phyloP scores from a whole-genome alignment of 306 rosid genomes.

The Vigna angularis region DNA sequence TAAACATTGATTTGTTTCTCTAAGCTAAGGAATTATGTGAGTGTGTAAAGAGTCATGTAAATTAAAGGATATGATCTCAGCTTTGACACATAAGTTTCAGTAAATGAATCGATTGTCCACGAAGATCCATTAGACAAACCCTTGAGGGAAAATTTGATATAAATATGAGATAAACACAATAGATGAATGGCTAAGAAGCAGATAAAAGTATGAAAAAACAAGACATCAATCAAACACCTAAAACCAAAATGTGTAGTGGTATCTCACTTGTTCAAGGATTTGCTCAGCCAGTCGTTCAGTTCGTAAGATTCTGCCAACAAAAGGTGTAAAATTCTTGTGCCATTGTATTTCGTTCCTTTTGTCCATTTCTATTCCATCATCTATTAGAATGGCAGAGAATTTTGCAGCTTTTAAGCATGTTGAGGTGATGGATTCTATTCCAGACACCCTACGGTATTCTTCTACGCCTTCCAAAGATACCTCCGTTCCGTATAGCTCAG shows the following conservation, averaged over 20 bases:
- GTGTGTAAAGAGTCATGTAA: not conserved
- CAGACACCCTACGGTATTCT: conserved; percentile 67
- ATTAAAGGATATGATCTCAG: conserved; percentile 87
- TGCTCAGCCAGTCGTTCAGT: conserved; percentile 76
- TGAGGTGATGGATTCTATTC: conserved; percentile 66
- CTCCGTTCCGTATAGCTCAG: conserved; percentile 76
- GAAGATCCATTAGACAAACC: conserved; percentile 59
- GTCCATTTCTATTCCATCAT: conserved; percentile 78
- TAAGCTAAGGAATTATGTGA: not conserved
- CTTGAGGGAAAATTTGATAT: conserved; percentile 45
- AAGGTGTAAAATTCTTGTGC: conserved; percentile 66
- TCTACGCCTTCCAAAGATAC: conserved; percentile 66
- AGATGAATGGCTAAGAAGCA: conserved; percentile 17
- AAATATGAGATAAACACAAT: not conserved
- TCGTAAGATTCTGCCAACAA: conserved; percentile 81
- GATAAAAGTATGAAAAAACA: not conserved
- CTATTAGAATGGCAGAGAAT: conserved; percentile 76
- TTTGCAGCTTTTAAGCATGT: conserved; percentile 79
- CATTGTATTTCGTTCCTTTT: conserved; percentile 68
- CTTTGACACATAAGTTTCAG: conserved; percentile 61
- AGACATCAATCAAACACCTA: not conserved
- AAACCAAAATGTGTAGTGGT: not conserved
- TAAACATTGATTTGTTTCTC: not conserved
- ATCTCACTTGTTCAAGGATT: conserved; percentile 75
- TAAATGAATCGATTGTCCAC: conserved; percentile 84